Evolutionary conservation across 495 filamentous ascomycete species (phyloP), one percentile per base, ranked within the genome.

Genomic region (Bathelium albidoporum): DNA sequence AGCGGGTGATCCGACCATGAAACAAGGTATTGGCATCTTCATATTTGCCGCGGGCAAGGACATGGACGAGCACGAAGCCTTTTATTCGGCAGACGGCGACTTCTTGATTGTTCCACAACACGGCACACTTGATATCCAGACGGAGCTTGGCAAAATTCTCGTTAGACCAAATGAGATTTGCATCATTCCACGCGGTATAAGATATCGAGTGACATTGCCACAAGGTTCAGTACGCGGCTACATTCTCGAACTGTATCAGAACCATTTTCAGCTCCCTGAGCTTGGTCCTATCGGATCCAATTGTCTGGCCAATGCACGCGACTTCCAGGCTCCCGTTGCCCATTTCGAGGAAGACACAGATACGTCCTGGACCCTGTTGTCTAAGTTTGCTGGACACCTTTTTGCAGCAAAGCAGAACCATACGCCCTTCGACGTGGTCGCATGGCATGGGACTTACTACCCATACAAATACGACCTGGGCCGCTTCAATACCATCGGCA

Each of bases 31-130:
- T 24, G 91, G 89, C 24, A 91, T 95, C 44, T 84, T 90, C 68
- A 82, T 94, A 52, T 96, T 88, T 69, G 87, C 89, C 0, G 89
- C 87, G 0, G 89, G 89, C 24, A 87, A 83, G 68, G 86, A 88
- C 63, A 96, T 96, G 91, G 80, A 79, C 45, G 49, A 68, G 2
- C 79, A 84, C 58, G 77, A 82, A 53, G 90, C 89, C 0, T 95
- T 93, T 72, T 95, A 93, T 75, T 90, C 87, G n/a, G 87, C 90
- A 0, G 91, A 96, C 69, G 91, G 91, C 0, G 91, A 96, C 74
- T 85, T 95, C 70, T 75, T 96, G 44, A 87, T 96, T 65, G 91
- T 95, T 12, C 81, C 85, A 0, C 90, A 95, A 72, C 86, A 92
- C 67, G 91, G 91, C 18, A 84, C 84, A 34, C 79, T 96, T 58